Conservation (phyloP, 345 rosid species). For the Eucalyptus coolabah region DNA sequence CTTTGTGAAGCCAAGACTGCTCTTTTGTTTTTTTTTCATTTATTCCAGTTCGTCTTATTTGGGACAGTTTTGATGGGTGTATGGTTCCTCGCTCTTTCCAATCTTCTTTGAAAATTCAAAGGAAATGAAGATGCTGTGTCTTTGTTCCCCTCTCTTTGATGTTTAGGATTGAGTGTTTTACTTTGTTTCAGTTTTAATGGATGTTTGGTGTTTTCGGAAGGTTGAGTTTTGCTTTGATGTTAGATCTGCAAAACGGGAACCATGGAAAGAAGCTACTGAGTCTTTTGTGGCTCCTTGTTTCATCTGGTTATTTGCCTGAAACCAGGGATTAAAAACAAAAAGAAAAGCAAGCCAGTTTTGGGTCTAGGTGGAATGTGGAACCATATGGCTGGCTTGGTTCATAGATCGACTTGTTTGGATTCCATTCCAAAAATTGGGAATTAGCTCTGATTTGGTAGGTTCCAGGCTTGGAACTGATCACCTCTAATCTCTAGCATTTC, state of each 20-base stretch:
- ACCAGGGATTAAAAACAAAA: not conserved
- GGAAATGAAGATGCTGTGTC: not conserved
- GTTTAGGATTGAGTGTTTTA: not conserved
- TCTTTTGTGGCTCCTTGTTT: constrained; percentile 14
- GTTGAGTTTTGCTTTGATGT: constrained; percentile 10
- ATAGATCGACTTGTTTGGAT: not conserved
- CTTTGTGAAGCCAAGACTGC: constrained; percentile 94
- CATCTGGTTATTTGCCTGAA: not conserved
- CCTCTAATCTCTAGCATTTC: not conserved
- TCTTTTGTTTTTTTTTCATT: not conserved
- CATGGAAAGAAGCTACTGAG: not conserved
- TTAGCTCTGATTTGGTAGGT: not conserved
- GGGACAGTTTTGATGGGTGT: not conserved
- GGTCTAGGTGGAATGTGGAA: not conserved
- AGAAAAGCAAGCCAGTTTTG: not conserved
- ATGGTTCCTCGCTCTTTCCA: not conserved
- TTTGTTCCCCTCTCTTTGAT: not conserved
- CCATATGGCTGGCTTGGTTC: not conserved
- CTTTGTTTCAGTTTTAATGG: constrained; percentile 47
- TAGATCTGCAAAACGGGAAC: constrained; percentile 50
- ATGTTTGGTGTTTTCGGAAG: constrained; percentile 50
- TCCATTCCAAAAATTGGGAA: not conserved
- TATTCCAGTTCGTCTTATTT: not conserved
- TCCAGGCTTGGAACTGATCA: not conserved
- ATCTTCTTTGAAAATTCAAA: not conserved